Evolutionary conservation across 352 stramenopile genomes (phyloP).

Genomic region (Globisporangium apiculatum): DNA sequence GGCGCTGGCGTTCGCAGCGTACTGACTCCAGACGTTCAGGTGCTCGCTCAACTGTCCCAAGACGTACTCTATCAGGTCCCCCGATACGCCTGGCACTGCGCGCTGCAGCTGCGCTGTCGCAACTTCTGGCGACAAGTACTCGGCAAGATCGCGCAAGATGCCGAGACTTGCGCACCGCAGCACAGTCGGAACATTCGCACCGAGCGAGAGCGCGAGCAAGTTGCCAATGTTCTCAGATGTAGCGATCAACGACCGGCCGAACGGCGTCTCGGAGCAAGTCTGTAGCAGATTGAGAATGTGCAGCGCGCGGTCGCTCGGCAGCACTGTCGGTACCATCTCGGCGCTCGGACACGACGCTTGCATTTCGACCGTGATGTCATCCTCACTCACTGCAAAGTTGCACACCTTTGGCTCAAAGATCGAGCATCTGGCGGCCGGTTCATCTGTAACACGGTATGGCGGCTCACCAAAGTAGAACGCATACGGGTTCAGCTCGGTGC

Average conservation of each 20-base stretch:
- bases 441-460: slow-evolving; percentile 37
- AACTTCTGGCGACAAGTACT: slow-evolving; percentile 24
- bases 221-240: slow-evolving; percentile 56
- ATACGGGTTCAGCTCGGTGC: slow-evolving; percentile 38
- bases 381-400: slow-evolving; percentile 37
- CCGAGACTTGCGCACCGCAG: slow-evolving; percentile 34
- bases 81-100: slow-evolving; percentile 13
- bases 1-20: background rate
- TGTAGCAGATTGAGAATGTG: slow-evolving; percentile 57
- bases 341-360: slow-evolving; percentile 34
- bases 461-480: slow-evolving; percentile 70
- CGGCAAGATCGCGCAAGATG: slow-evolving; percentile 37
- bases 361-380: slow-evolving; percentile 42
- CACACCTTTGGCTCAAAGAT: slow-evolving; percentile 50
- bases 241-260: slow-evolving; percentile 41
- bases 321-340: slow-evolving; percentile 13
- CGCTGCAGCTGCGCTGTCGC: slow-evolving; percentile 29
- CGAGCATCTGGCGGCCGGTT: slow-evolving; percentile 49
- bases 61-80: slow-evolving; percentile 27
- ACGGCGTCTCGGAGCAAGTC: slow-evolving; percentile 48
- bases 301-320: slow-evolving; percentile 49
- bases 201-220: slow-evolving; percentile 50
- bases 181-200: slow-evolving; percentile 36
- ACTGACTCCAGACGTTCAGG: slow-evolving; percentile 40
- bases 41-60: slow-evolving; percentile 26